Base-by-base conservation (phyloP, 73 alveolate species). In the Halteria grandinella region DNA sequence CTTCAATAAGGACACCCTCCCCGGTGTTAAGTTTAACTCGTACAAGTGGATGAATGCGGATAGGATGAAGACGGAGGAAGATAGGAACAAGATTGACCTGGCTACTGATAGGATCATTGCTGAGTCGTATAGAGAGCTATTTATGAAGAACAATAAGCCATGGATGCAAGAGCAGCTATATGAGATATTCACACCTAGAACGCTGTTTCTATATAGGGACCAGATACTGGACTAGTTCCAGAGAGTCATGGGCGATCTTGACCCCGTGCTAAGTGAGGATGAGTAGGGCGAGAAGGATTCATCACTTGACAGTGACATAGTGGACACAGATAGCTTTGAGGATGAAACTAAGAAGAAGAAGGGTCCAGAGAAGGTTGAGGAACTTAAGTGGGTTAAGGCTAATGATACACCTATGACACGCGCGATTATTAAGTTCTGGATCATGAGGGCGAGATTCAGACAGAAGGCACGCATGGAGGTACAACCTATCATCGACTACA, bases 91-190 rank as follows among this genome's bases (percentile, higher is more conserved):
- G 45, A 85, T 74, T 28, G 94, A 92, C 36, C 54, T 92, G 47
- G 44, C 62, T 69, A 89, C 97, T 17, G 95, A 89, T 60, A 72
- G 91, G 44, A 69, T 92, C 48, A 70, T 91, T 1, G 94, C 89
- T 39, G 69, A 73, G 40, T 77, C 86, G 15, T 77, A 87, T 44
- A 58, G 89, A 80, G 95, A 92, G 29, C 89, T 72, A 55, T 92
- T 92, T 70, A 45, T 92, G 53, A 81, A 73, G 45, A 66, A 71
- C 74, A 92, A 92, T 59, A 85, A 85, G 55, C 86, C 85, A 23
- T 92, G 98, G 96, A 59, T 92, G 20, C 87, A 86, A 36, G 89
- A 92, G 54, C 72, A 73, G 41, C 58, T 92, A 72, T 64, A 83
- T 60, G 89, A 79, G 45, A 87, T 92, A 17, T 85, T 92, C 55